Conservation (phyloP, 225 moss, liverwort and hornwort species). For the Marchantia polymorpha region DNA sequence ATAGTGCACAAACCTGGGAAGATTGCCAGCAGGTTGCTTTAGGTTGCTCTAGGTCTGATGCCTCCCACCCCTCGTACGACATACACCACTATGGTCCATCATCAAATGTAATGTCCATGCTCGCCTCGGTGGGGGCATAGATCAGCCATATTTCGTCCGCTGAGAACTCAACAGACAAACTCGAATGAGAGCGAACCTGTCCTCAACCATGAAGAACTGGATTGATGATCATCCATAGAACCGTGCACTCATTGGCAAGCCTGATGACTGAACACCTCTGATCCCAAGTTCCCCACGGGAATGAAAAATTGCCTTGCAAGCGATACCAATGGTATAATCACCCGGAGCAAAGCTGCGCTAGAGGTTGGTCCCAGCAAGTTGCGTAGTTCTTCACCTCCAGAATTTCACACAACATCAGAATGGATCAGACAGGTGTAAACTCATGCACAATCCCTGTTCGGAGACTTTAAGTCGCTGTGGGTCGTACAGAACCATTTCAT, state of each 20-base stretch:
- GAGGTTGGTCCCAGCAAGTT: not conserved
- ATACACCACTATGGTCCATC: not conserved
- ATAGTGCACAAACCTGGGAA: not conserved
- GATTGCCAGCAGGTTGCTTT: not conserved
- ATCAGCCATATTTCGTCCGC: not conserved
- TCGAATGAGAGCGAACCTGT: not conserved
- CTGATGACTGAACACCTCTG: not conserved
- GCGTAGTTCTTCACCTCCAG: not conserved
- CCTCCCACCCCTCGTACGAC: not conserved
- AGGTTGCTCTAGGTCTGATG: not conserved
- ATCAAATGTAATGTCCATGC: not conserved
- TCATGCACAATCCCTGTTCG: slow-evolving; percentile 1
- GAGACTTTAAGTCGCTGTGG: not conserved
- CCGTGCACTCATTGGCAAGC: not conserved
- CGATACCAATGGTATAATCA: not conserved
- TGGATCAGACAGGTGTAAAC: not conserved
- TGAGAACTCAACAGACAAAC: not conserved
- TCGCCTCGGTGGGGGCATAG: not conserved
- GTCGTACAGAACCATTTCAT: not conserved
- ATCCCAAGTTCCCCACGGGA: not conserved
- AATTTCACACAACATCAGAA: not conserved
- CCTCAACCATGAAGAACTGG: not conserved
- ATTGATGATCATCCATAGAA: not conserved
- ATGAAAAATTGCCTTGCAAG: not conserved
- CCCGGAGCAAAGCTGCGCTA: not conserved